Evolutionary conservation across 345 rosid species (phyloP).

Genomic region (Kernera saxatilis): DNA sequence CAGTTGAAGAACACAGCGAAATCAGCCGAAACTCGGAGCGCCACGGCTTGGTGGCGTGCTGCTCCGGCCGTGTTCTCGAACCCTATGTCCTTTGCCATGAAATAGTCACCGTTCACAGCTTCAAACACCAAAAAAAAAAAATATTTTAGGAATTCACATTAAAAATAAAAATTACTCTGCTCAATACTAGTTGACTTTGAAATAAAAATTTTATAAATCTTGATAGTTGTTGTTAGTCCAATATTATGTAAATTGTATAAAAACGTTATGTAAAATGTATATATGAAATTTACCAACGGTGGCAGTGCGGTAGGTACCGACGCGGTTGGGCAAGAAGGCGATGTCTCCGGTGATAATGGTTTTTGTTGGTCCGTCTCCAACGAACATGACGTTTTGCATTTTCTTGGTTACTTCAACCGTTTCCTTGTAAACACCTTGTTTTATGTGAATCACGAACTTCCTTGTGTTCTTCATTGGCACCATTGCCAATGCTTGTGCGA

Average conservation of each 20-base stretch:
- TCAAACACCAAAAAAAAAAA: not conserved
- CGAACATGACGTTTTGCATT: conserved; percentile 44
- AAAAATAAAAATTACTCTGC: not conserved
- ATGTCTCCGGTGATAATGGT: conserved; percentile 56
- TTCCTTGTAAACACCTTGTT: conserved; percentile 64
- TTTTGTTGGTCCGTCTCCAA: conserved; percentile 75
- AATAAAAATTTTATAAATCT: not conserved
- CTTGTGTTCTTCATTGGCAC: conserved; percentile 36
- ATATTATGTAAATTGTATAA: not conserved
- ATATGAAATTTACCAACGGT: conserved; percentile 46
- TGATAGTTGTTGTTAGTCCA: not conserved
- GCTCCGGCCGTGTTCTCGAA: conserved; percentile 67
- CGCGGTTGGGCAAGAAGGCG: conserved; percentile 39
- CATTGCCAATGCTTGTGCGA: conserved; percentile 46
- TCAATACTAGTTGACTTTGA: no score
- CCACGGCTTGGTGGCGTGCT: conserved; percentile 65
- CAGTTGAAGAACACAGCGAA: conserved; percentile 50
- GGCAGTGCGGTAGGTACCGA: conserved; percentile 47
- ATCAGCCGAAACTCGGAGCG: conserved; percentile 52
- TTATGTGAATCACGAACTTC: conserved; percentile 58
- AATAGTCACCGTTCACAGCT: conserved; percentile 46
- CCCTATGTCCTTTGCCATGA: conserved; percentile 64
- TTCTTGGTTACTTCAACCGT: conserved; percentile 30
- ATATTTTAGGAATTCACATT: not conserved
- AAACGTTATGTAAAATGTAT: not conserved